Evolutionary conservation across 169 alveolate genomes (phyloP).

Genomic region (Cryptosporidium parvum): DNA sequence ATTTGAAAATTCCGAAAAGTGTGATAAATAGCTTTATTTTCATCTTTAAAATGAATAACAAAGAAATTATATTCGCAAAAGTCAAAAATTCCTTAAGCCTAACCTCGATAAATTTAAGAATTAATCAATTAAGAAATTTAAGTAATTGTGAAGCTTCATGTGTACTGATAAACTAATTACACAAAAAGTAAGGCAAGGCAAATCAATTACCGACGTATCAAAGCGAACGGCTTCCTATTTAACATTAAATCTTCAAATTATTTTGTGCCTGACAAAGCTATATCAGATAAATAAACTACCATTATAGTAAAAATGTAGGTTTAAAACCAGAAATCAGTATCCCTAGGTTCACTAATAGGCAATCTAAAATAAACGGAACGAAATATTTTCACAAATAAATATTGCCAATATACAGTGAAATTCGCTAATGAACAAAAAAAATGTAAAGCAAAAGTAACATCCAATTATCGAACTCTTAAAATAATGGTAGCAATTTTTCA

Average conservation of each 20-base stretch:
- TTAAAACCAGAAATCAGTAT: background rate
- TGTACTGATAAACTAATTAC: background rate
- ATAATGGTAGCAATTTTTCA: background rate
- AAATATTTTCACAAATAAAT: background rate
- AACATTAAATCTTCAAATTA: background rate
- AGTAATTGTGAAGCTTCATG: background rate
- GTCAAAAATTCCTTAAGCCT: constrained; percentile 13
- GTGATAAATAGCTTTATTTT: background rate
- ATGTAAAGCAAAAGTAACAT: constrained; percentile 17
- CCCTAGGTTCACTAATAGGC: constrained; percentile 17
- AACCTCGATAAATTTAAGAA: background rate
- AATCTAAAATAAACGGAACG: background rate
- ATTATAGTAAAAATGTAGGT: background rate
- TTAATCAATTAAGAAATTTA: background rate
- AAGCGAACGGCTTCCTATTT: constrained; percentile 25
- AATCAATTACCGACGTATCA: background rate
- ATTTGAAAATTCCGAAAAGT: constrained; percentile 3
- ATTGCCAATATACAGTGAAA: background rate
- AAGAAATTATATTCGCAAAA: constrained; percentile 10
- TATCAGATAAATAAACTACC: background rate
- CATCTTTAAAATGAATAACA: constrained; percentile 7
- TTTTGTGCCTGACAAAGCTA: constrained; percentile 13
- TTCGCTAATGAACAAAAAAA: constrained; percentile 12
- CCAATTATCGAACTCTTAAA: constrained; percentile 3
- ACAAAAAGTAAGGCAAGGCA: constrained; percentile 1